These are phyloP conservation scores for Datura wrightii DNA, from an alignment of 257 asterid species.

Conservation along the genomic window DNA sequence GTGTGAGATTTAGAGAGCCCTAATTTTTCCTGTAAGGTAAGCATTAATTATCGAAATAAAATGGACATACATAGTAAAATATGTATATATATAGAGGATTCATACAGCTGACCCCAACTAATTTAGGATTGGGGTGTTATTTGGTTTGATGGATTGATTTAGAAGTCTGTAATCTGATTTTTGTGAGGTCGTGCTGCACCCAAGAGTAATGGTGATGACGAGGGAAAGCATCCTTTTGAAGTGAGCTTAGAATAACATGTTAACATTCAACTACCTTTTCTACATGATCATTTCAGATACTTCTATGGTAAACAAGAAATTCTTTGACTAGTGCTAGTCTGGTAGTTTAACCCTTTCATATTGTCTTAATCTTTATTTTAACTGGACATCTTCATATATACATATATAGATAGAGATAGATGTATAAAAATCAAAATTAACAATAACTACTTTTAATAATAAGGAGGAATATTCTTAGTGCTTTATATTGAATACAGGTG, in stretches of 20 bases:
- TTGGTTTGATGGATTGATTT: not conserved
- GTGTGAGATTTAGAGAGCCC: not conserved
- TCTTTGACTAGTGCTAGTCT: not conserved
- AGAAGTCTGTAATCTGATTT: not conserved
- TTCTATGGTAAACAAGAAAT: not conserved
- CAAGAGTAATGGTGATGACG: not conserved
- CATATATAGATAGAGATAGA: not conserved
- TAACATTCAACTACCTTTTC: conserved; percentile 9
- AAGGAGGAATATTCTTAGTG: conserved; percentile 81
- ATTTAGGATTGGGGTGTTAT: not conserved
- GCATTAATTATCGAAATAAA: not conserved
- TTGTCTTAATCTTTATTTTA: conserved; percentile 13
- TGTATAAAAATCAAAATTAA: not conserved
- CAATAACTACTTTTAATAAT: conserved; percentile 26
- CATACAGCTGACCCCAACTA: not conserved
- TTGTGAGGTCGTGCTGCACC: not conserved
- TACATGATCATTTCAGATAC: not conserved
- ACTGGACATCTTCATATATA: not conserved
- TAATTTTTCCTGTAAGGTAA: not conserved
- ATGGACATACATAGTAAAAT: not conserved
- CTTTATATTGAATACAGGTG: conserved; percentile 97
- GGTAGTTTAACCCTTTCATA: not conserved
- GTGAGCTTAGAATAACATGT: not conserved
- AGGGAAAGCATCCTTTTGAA: not conserved
- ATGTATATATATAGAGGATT: not conserved